Evolutionary conservation across 2,329 filamentous ascomycete species (phyloP), one percentile per base, ranked within the genome.

Genomic region (Uncinocarpus reesii): DNA sequence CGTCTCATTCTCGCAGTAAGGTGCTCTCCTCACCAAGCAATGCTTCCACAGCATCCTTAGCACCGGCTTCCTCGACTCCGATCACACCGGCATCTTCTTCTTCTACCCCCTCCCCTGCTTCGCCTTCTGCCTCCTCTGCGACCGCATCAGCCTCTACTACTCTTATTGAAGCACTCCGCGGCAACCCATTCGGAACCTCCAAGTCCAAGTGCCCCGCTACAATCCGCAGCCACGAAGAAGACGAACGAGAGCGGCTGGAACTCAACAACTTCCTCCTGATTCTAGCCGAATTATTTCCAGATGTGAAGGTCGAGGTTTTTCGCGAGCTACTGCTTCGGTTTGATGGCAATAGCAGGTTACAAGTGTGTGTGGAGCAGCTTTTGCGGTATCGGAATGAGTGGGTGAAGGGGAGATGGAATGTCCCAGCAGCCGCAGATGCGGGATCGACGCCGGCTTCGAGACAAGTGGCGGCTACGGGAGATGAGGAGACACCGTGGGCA

Each of bases 291-390:
- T 59, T 72, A 10, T 74, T 73, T 38, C 70, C 70, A 0, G 69
- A 72, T 50, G 61, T 72, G 35, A 65, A 65, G 42, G 56, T 68
- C 46, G 71, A 73, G 50, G 70, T 72, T 4, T 69, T 73, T 35
- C 68, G 71, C 5, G 71, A 73, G 55, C 54, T 73, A 23, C 60
- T 73, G 16, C 54, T 65, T 4, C 65, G 65, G 10, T 73, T 73
- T 52, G 69, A 71, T 51, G 70, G 69, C 8, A 57, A 66, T 38
- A 73, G 71, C 51, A 62, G 69, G 44, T 55, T 73, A 7, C 63
- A 71, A 42, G 64, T 73, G 26, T 71, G 68, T 47, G 68, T 69
- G 7, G 70, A 72, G 51, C 69, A 73, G 58, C 58, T 73, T 5
- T 56, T 72, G 40, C 63, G 67, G 34, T 63, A 72, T 52, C 69